Evolutionary conservation across 441 rosid species (phyloP).

Genomic region (Erysimum pusillum): DNA sequence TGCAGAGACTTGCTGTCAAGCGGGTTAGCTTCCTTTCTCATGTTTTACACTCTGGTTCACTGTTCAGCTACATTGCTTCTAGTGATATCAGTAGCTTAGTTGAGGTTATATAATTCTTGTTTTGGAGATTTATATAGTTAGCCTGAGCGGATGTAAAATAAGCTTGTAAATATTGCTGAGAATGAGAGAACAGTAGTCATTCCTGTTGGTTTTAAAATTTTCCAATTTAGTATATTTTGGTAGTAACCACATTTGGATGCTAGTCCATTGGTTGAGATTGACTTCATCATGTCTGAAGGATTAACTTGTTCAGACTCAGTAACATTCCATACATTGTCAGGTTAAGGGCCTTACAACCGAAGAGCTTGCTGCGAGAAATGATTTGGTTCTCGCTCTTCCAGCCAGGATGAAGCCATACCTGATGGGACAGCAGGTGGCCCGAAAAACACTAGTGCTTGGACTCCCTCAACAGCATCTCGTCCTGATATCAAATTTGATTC

Average conservation of each 20-base stretch:
- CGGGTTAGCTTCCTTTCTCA: constrained; percentile 59
- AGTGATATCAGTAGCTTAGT: constrained; percentile 7
- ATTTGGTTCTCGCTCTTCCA: constrained; percentile 90
- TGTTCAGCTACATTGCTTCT: constrained; percentile 17
- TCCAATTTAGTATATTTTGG: background rate
- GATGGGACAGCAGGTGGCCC: constrained; percentile 90
- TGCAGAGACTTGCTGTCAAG: constrained; percentile 93
- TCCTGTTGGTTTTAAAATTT: background rate
- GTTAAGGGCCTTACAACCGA: constrained; percentile 91
- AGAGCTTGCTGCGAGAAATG: constrained; percentile 92
- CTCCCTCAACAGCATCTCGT: constrained; percentile 68
- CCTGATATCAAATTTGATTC: constrained; percentile 93
- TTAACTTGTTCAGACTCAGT: constrained; percentile 6
- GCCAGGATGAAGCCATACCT: constrained; percentile 87
- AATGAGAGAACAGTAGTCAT: constrained; percentile 4
- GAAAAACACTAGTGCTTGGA: constrained; percentile 83
- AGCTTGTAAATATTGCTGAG: constrained; percentile 2
- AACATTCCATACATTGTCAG: constrained; percentile 50
- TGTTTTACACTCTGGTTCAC: constrained; percentile 11
- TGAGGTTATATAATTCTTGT: constrained; percentile 14
- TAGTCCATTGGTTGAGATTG: background rate
- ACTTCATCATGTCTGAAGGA: constrained; percentile 15
- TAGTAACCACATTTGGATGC: constrained; percentile 9
- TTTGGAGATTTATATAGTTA: background rate
- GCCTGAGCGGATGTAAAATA: background rate